A percentile compares a stretch with the other conserved stretches of the same genome.
These are phyloP conservation scores for Dioscorea dumetorum DNA, from an alignment of 106 monocot species.

Conservation along the genomic window DNA sequence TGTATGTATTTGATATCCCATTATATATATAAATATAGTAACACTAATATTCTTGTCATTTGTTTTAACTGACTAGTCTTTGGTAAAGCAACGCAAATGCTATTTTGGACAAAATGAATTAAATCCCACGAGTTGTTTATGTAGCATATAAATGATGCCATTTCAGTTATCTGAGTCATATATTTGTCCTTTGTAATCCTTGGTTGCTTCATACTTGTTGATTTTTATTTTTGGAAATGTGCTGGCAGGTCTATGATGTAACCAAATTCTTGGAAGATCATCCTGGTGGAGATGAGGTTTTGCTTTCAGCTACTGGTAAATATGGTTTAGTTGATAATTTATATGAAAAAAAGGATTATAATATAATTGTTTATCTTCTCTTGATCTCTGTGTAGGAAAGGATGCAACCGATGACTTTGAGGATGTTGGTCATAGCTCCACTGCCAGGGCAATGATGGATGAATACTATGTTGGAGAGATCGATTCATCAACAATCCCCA, in stretches of 20 bases:
- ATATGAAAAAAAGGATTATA: neutral
- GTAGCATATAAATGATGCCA: too few relatives aligned
- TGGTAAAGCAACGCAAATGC: too few relatives aligned
- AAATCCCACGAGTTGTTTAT: too few relatives aligned
- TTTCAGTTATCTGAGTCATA: too few relatives aligned
- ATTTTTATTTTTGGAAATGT: neutral
- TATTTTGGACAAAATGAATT: too few relatives aligned
- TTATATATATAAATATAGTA: too few relatives aligned
- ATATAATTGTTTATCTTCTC: neutral
- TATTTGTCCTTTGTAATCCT: too few relatives aligned
- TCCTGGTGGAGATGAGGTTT: conserved; percentile 44
- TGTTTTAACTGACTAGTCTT: too few relatives aligned
- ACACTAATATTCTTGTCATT: too few relatives aligned
- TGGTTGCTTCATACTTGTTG: too few relatives aligned
- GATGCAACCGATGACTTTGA: conserved; percentile 60
- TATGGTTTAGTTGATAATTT: neutral
- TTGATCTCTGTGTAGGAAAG: conserved; percentile 28
- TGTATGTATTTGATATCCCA: too few relatives aligned
- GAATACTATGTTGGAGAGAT: conserved; percentile 46
- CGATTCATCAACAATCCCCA: conserved; percentile 28
- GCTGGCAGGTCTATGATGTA: conserved; percentile 31
- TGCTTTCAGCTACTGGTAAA: conserved; percentile 34
- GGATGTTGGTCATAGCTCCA: conserved; percentile 46
- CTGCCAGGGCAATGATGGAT: conserved; percentile 38
- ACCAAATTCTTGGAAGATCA: conserved; percentile 45